Conservation (phyloP, 2,329 filamentous ascomycete species). For the Paracamarosporium sp. region DNA sequence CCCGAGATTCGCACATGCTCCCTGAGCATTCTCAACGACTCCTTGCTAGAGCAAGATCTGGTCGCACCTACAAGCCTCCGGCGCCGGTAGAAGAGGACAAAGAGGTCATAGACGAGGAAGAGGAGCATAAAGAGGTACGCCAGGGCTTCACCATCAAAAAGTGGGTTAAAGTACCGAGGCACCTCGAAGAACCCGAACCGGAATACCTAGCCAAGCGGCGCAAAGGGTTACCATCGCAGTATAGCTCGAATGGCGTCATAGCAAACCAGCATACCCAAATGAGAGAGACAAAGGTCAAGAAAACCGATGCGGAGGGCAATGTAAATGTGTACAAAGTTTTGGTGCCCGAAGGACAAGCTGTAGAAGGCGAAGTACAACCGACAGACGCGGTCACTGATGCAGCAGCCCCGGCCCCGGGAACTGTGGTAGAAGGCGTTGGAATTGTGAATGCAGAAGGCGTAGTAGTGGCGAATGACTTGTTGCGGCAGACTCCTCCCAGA, state of each 20-base stretch:
- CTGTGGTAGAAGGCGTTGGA: conserved; percentile 65
- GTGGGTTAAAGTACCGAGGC: conserved; percentile 63
- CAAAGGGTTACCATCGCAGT: conserved; percentile 61
- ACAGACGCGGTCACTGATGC: conserved; percentile 57
- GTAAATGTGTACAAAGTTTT: conserved; percentile 85
- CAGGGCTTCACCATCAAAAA: conserved; percentile 64
- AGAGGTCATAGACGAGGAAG: conserved; percentile 52
- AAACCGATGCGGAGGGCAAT: conserved; percentile 77
- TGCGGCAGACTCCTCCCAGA: conserved; percentile 58
- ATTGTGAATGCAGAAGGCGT: conserved; percentile 68
- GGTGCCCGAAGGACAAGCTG: conserved; percentile 76
- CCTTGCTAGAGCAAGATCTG: conserved; percentile 79
- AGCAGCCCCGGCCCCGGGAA: conserved; percentile 61
- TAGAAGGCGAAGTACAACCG: conserved; percentile 81
- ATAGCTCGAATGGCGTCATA: conserved; percentile 27
- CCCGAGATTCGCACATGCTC: conserved; percentile 80
- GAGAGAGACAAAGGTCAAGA: conserved; percentile 80
- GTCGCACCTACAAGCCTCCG: conserved; percentile 76
- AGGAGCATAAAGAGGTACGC: conserved; percentile 51
- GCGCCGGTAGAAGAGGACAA: conserved; percentile 70
- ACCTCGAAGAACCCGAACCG: conserved; percentile 64
- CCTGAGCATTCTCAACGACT: conserved; percentile 82
- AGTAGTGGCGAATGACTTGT: conserved; percentile 57
- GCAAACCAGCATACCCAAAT: conserved; percentile 55
- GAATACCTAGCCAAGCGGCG: conserved; percentile 69